These are phyloP conservation scores for Ophiostoma ulmi DNA, from an alignment of 2,329 filamentous ascomycete genomes.

Conservation along the genomic window DNA sequence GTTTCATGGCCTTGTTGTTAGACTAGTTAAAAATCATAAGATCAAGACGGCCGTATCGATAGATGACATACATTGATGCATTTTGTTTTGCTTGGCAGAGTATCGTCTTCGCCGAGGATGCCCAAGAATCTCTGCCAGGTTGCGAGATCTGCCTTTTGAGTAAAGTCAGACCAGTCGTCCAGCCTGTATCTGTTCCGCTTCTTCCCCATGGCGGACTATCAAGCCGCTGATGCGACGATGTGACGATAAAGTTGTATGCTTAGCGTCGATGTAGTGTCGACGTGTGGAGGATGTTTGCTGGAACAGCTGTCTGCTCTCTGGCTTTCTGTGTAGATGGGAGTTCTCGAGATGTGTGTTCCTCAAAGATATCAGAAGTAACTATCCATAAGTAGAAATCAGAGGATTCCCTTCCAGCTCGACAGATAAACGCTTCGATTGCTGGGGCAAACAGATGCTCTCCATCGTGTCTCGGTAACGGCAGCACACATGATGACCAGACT, in stretches of 20 bases:
- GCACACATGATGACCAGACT: not conserved
- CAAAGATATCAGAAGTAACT: not conserved
- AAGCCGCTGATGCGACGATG: not conserved
- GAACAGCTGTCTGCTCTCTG: no score
- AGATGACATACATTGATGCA: slow-evolving; percentile 32
- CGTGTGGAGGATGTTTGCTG: no score
- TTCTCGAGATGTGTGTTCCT: no score
- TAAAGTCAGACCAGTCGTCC: slow-evolving; percentile 33
- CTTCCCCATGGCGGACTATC: not conserved
- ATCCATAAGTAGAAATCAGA: not conserved
- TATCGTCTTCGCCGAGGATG: slow-evolving; percentile 39
- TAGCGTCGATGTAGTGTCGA: not conserved
- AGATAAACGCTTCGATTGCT: not conserved
- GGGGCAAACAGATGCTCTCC: not conserved
- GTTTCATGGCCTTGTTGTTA: not conserved
- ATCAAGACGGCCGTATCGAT: not conserved
- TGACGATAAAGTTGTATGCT: not conserved
- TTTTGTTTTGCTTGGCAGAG: slow-evolving; percentile 41
- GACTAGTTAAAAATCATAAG: not conserved
- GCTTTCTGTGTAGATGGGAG: not conserved
- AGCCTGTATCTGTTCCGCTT: not conserved
- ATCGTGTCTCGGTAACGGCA: not conserved
- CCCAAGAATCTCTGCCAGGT: slow-evolving; percentile 44
- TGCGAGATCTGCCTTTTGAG: slow-evolving; percentile 33
- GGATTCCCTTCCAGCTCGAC: not conserved